A percentile compares a stretch with the other conserved stretches of the same genome.
phyloP scores from a whole-genome alignment of 169 alveolate genomes.

The Plasmodium gaboni region DNA sequence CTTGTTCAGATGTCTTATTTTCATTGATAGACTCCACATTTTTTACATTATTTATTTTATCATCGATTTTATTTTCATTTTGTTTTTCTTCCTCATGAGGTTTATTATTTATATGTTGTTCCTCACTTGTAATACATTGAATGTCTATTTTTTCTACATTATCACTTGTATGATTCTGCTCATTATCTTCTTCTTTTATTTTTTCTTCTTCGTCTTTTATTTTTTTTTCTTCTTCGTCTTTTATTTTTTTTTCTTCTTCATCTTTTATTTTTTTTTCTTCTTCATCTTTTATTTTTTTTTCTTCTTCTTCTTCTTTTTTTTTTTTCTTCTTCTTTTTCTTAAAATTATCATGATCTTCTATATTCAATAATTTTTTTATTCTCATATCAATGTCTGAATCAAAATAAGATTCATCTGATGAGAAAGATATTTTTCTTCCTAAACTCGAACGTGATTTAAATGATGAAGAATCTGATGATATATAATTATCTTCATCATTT shows the following conservation, averaged over 20 bases:
- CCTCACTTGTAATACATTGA: not conserved
- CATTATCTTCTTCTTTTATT: not conserved
- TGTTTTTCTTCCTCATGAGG: not conserved
- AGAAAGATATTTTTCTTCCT: conserved; percentile 13
- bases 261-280: not conserved
- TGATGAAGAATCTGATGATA: conserved; percentile 29
- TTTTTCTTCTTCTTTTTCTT: conserved; percentile 7
- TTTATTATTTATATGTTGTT: not conserved
- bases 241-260: not conserved
- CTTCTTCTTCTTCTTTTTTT: not conserved
- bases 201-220: not conserved
- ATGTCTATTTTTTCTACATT: too few species aligned
- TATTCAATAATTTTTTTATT: conserved; percentile 21
- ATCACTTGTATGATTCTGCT: not conserved
- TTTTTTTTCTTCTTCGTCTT: not conserved
- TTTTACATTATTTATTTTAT: conserved; percentile 2
- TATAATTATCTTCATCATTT: conserved; percentile 5
- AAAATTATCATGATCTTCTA: conserved; percentile 5
- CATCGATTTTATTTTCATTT: conserved; percentile 3
- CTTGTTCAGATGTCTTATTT: not conserved
- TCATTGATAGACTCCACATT: not conserved
- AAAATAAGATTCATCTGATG: conserved; percentile 56
- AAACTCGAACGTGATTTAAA: conserved; percentile 35
- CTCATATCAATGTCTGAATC: conserved; percentile 44
- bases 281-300: not conserved